Conservation (phyloP, 1,284 basidiomycete genomes). For the Ceratorhiza oryzae-sativae region DNA sequence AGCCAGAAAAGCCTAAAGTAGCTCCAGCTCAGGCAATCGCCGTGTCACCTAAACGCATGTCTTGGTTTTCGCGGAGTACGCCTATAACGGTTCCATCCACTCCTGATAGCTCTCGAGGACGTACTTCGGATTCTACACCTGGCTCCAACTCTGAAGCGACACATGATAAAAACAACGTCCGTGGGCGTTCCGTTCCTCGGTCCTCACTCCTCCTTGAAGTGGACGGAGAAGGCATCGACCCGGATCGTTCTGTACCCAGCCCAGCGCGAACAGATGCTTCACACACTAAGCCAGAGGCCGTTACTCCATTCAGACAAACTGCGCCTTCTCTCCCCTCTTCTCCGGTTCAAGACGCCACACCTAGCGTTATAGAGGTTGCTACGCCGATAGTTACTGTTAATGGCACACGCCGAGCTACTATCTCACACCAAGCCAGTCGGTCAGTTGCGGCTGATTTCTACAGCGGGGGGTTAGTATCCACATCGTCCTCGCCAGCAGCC, state of each 20-base stretch:
- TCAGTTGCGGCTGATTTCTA: constrained; percentile 35
- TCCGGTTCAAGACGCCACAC: background rate
- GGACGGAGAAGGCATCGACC: background rate
- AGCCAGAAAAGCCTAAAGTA: constrained; percentile 5
- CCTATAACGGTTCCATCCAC: background rate
- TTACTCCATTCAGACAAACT: background rate
- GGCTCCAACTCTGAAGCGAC: background rate
- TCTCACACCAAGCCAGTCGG: constrained; percentile 27
- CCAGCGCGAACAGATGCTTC: background rate
- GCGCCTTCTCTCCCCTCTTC: background rate
- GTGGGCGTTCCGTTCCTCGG: constrained; percentile 21
- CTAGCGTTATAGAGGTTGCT: background rate
- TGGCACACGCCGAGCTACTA: constrained; percentile 21
- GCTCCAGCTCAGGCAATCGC: background rate
- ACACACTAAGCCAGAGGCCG: background rate
- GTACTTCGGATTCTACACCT: background rate
- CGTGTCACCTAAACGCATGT: constrained; percentile 19
- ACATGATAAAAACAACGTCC: background rate
- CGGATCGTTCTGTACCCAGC: background rate
- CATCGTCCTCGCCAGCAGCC: constrained; percentile 14
- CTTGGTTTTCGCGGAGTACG: constrained; percentile 35
- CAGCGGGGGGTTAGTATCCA: constrained; percentile 18
- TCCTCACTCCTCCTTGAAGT: constrained; percentile 27
- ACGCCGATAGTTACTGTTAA: constrained; percentile 32
- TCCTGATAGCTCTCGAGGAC: constrained; percentile 10